These are phyloP conservation scores for Scutellaria minor DNA, from an alignment of 257 asterid species.

Conservation along the genomic window DNA sequence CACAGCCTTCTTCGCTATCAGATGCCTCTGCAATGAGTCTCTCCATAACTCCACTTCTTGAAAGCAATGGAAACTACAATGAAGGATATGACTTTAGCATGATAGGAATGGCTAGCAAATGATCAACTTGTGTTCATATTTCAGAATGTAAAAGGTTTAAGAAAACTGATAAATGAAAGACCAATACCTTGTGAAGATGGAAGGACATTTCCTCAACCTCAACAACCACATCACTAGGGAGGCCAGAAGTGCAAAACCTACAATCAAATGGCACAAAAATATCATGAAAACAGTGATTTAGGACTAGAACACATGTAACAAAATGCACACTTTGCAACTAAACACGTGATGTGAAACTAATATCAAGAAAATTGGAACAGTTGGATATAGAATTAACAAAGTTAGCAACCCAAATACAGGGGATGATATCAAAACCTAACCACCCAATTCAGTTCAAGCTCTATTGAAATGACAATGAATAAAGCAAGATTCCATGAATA, in stretches of 20 bases:
- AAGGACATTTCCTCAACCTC: conserved; percentile 98
- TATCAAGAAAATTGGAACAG: not conserved
- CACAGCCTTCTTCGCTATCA: conserved; percentile 62
- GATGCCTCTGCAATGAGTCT: conserved; percentile 78
- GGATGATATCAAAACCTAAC: not conserved
- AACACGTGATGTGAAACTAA: not conserved
- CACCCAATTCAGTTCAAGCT: conserved; percentile 21
- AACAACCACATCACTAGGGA: conserved; percentile 90
- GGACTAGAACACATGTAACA: not conserved
- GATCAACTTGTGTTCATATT: not conserved
- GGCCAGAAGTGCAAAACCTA: conserved; percentile 97
- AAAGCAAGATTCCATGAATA: conserved; percentile 22
- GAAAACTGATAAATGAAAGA: not conserved
- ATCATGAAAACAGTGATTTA: conserved; percentile 4
- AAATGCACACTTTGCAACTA: not conserved
- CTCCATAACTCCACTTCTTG: conserved; percentile 94
- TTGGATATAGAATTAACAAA: not conserved
- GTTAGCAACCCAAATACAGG: conserved; percentile 10
- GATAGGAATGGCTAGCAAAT: not conserved
- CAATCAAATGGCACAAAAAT: conserved; percentile 26
- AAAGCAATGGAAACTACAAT: conserved; percentile 91
- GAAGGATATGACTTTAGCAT: conserved; percentile 16
- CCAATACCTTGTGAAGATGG: conserved; percentile 93
- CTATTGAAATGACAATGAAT: not conserved
- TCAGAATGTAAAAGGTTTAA: not conserved